Percentiles rank a stretch among this genome's conserved stretches.
These are phyloP conservation scores for Escovopsis sp. DNA, from an alignment of 2,329 filamentous ascomycete genomes.

Conservation along the genomic window DNA sequence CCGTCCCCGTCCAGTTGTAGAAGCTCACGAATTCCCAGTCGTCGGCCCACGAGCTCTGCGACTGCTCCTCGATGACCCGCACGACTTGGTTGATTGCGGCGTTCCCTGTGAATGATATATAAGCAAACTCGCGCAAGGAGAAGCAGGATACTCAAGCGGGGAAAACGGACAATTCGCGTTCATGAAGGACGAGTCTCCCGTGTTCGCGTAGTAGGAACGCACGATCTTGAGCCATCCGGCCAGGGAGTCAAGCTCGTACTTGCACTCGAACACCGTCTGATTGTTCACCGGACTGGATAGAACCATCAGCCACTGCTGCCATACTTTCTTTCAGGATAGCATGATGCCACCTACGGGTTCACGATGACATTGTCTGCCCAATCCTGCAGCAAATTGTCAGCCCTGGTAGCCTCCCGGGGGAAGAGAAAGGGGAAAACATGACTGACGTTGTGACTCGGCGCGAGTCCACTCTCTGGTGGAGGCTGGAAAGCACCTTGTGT, in stretches of 20 bases:
- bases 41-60: conserved; percentile 11
- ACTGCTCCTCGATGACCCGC: conserved; percentile 12
- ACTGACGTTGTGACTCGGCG: conserved; percentile 11
- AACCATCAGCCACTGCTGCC: too few relatives aligned
- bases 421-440: too few relatives aligned
- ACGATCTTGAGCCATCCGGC: conserved; percentile 72
- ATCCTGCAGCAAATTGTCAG: conserved; percentile 4
- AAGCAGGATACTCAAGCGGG: too few relatives aligned
- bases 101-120: conserved; percentile 53
- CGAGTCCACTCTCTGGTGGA: conserved; percentile 50
- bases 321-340: too few relatives aligned
- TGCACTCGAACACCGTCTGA: conserved; percentile 14
- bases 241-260: conserved; percentile 75
- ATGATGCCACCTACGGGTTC: conserved; percentile 14
- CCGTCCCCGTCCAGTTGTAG: conserved; percentile 15
- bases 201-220: conserved; percentile 60
- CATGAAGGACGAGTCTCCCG: conserved; percentile 54
- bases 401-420: neutral
- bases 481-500: conserved; percentile 66
- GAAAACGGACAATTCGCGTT: conserved; percentile 12
- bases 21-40: conserved; percentile 14
- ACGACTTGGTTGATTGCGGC: conserved; percentile 28
- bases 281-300: conserved; percentile 11
- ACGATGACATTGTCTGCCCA: conserved; percentile 10
- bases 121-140: neutral